Conservation (phyloP, 306 rosid species). For the Comarum palustre region DNA sequence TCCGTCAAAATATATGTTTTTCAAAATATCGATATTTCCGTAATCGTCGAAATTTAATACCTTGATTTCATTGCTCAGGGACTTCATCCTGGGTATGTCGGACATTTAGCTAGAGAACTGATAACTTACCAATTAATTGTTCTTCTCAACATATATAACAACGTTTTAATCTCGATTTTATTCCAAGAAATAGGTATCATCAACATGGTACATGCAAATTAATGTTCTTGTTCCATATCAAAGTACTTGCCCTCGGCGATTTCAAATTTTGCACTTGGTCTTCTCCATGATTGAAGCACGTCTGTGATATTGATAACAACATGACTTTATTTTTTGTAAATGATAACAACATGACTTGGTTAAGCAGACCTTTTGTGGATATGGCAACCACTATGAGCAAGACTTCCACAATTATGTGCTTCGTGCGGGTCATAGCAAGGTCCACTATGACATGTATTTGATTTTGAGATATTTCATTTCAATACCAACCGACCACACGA, state of each 20-base stretch:
- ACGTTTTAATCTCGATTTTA: background rate
- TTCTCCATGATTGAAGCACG: background rate
- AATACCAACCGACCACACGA: background rate
- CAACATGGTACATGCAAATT: background rate
- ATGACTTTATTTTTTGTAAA: no score
- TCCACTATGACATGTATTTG: background rate
- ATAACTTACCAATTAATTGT: background rate
- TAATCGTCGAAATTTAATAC: no score
- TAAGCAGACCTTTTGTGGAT: background rate
- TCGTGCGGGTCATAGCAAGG: background rate
- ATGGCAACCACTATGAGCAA: background rate
- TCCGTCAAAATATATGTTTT: no score
- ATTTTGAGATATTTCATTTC: slow-evolving; percentile 15
- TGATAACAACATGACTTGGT: background rate
- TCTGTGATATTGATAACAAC: background rate
- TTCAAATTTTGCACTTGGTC: background rate
- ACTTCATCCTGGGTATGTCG: background rate
- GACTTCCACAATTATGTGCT: background rate
- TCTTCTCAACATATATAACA: background rate
- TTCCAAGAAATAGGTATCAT: background rate
- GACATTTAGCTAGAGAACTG: background rate
- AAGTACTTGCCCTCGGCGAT: background rate
- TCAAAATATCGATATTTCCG: no score
- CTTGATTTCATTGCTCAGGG: background rate
- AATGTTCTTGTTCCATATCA: background rate